Evolutionary conservation across 768 basidiomycete species (phyloP).

Genomic region (Tricholoma flavovirens): DNA sequence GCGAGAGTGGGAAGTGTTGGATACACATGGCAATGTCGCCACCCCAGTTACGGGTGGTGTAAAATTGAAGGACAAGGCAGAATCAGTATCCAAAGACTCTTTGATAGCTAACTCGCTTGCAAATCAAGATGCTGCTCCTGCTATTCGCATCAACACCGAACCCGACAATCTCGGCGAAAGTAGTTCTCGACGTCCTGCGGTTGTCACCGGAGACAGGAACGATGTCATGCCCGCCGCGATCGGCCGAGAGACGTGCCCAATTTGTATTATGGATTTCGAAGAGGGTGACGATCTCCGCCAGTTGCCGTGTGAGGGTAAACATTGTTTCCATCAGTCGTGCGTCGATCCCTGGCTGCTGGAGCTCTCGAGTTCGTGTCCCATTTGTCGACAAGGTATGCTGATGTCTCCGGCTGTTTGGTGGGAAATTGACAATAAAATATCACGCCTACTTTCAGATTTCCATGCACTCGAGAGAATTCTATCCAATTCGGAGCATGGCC

Average conservation of each 20-base stretch:
- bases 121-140: neutral
- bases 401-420: neutral
- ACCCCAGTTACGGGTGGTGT: neutral
- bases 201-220: slow-evolving; percentile 16
- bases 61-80: neutral
- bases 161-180: slow-evolving; percentile 16
- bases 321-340: slow-evolving; percentile 84
- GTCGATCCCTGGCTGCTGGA: slow-evolving; percentile 94
- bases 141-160: neutral
- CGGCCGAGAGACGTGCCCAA: slow-evolving; percentile 85
- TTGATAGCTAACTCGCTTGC: neutral
- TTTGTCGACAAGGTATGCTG: slow-evolving; percentile 77
- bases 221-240: slow-evolving; percentile 59
- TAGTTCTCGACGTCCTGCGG: slow-evolving; percentile 11
- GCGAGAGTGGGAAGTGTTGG: slow-evolving; percentile 13
- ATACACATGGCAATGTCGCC: neutral
- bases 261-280: slow-evolving; percentile 92
- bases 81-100: neutral
- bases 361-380: slow-evolving; percentile 84
- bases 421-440: neutral
- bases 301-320: slow-evolving; percentile 87
- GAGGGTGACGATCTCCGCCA: slow-evolving; percentile 89
- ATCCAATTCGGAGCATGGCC: slow-evolving; percentile 21
- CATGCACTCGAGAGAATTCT: slow-evolving; percentile 56
- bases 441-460: slow-evolving; percentile 38